Evolutionary conservation across 345 rosid species (phyloP).

Genomic region (Citrus unshiu): DNA sequence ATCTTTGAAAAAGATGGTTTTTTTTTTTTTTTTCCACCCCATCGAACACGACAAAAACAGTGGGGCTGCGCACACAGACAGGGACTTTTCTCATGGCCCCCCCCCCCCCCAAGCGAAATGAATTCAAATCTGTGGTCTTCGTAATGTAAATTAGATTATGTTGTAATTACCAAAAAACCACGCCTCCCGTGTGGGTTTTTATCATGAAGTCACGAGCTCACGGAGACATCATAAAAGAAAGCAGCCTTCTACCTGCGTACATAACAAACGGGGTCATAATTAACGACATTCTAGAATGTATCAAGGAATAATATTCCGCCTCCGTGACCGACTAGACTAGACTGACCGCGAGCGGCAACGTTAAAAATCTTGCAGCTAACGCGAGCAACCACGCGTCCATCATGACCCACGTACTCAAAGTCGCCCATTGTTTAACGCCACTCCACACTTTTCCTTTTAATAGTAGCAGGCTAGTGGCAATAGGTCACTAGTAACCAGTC

Average conservation of each 20-base stretch:
- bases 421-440: neutral
- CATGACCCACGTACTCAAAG: neutral
- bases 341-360: no score
- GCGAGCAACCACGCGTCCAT: neutral
- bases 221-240: no score
- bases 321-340: no score
- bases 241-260: no score
- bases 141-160: no score
- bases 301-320: no score
- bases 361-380: neutral
- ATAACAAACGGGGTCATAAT: no score
- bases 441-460: neutral
- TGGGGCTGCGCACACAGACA: neutral
- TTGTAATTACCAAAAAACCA: no score
- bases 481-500: no score
- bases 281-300: no score
- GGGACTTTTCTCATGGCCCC: neutral
- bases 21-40: neutral
- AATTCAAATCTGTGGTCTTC: neutral
- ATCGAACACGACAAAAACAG: neutral
- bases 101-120: neutral
- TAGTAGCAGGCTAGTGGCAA: neutral
- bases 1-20: neutral
- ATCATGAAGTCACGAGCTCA: no score
- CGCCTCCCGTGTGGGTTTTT: neutral